Conservation (phyloP, 192 early-diverging fungal species). For the Coemansia sp. region DNA sequence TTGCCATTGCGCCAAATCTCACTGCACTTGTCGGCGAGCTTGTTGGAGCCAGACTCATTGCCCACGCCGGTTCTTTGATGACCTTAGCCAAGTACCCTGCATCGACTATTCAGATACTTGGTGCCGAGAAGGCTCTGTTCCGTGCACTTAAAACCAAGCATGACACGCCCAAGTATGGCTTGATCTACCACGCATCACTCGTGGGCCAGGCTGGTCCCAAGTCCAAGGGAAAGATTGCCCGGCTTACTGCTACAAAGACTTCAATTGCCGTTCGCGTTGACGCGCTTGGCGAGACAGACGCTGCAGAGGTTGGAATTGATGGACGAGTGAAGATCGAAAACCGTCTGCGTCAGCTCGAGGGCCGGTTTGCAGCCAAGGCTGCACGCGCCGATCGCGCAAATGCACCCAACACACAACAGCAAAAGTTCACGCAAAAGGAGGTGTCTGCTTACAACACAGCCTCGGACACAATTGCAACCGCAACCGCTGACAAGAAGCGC, state of each 20-base stretch:
- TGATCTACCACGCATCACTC: conserved; percentile 96
- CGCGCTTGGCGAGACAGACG: conserved; percentile 80
- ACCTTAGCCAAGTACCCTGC: conserved; percentile 98
- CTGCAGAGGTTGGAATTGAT: conserved; percentile 82
- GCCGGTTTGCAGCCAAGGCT: conserved; percentile 65
- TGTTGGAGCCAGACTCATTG: conserved; percentile 95
- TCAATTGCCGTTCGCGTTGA: conserved; percentile 88
- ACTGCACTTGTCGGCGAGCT: conserved; percentile 97
- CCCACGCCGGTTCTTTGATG: conserved; percentile 94
- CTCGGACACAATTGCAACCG: conserved; percentile 39
- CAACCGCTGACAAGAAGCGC: conserved; percentile 52
- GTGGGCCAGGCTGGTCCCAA: conserved; percentile 95
- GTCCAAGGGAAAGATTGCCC: conserved; percentile 97
- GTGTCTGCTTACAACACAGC: conserved; percentile 56
- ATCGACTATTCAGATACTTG: conserved; percentile 97
- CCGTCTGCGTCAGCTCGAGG: conserved; percentile 87
- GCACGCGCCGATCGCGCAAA: conserved; percentile 69
- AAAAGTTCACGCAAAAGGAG: conserved; percentile 55
- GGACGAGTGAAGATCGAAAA: conserved; percentile 84
- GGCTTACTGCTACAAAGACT: conserved; percentile 89
- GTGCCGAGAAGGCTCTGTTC: conserved; percentile 99
- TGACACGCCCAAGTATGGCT: conserved; percentile 97
- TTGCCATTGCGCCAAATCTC: conserved; percentile 83
- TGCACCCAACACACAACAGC: conserved; percentile 28
- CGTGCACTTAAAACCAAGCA: conserved; percentile 98